These are phyloP conservation scores for Houttuynia cordata DNA, from an alignment of 164 flowering plant species.

Conservation along the genomic window DNA sequence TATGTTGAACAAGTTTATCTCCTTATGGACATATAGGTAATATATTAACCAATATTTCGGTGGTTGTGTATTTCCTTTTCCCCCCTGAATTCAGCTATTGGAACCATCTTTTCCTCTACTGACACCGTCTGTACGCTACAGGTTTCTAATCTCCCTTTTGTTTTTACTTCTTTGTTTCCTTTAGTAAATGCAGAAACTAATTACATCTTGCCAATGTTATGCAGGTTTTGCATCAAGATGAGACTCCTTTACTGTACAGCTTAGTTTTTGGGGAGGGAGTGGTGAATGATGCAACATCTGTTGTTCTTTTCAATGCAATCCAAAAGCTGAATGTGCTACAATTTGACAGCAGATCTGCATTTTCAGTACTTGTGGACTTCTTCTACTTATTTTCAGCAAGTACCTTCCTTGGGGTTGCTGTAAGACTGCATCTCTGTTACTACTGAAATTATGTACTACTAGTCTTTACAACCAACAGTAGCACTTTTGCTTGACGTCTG, in stretches of 20 bases:
- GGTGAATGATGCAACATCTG: conserved; percentile 94
- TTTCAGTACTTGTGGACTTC: conserved; percentile 45
- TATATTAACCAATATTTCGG: no score
- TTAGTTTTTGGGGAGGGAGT: conserved; percentile 99
- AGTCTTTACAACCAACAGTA: no score
- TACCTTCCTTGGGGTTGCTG: conserved; percentile 65
- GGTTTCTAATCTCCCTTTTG: conserved; percentile 26
- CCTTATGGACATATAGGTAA: no score
- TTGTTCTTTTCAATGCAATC: conserved; percentile 82
- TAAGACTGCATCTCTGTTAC: conserved; percentile 35
- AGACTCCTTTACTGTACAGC: conserved; percentile 88
- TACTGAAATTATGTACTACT: no score
- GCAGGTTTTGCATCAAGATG: conserved; percentile 86
- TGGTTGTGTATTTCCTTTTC: no score
- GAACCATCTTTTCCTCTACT: conserved; percentile 89
- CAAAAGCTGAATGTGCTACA: conserved; percentile 60
- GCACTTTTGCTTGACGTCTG: no score
- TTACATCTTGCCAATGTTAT: background rate
- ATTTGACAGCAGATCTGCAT: conserved; percentile 28
- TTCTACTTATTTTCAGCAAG: conserved; percentile 67
- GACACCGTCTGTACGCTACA: conserved; percentile 94
- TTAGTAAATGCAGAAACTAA: background rate
- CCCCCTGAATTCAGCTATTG: conserved; percentile 56
- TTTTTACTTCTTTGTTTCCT: background rate
- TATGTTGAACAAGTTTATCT: no score